Evolutionary conservation across 257 asterid genomes (phyloP), one percentile per base, ranked within the genome.

Genomic region (Jaltomata sinuosa): DNA sequence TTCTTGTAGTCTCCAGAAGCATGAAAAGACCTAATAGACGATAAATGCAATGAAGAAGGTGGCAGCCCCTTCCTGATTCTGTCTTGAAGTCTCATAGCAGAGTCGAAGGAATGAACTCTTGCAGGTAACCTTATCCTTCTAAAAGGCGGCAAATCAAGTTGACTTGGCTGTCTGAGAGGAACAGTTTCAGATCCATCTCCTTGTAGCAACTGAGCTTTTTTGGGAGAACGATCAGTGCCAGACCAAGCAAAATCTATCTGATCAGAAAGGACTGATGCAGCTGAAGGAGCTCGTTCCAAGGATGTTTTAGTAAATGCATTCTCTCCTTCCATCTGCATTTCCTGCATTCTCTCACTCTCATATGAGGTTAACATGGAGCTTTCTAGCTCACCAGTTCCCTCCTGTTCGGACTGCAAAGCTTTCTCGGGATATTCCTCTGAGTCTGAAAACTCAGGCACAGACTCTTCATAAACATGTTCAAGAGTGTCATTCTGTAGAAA

Each of bases 241-340:
- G 95, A 91, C 98, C 99, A 96, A 21, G 94, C 97, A 54, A 90
- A 93, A 89, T 96, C 99, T 59, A 96, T 96, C 88, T 91, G 88
- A 83, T 96, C 98, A 22, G 99, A 94, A 61, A 97, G 94, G 80
- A 89, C 89, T 2, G 97, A 89, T 50, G 88, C 99, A 79, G 94
- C 97, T 8, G 97, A 93, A 11, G 97, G 93, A 50, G 80, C 88
- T 42, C 89, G 92, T 88, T 90, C 94, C 62, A 93, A 85, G 25
- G 95, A 55, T 59, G 90, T 59, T 38, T 31, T 55, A 52, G 69
- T 85, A 83, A 54, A 36, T n/a, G 49, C 59, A 64, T 81, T 87
- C 54, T 86, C 87, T 36, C 84, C 88, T 53, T 81, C 89, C 65
- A 22, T 76, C 31, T 14, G 47, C 67, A 64, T 49, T 78, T 72